phyloP scores from a whole-genome alignment of 2,329 filamentous ascomycete genomes.

The Xylaria sp. region DNA sequence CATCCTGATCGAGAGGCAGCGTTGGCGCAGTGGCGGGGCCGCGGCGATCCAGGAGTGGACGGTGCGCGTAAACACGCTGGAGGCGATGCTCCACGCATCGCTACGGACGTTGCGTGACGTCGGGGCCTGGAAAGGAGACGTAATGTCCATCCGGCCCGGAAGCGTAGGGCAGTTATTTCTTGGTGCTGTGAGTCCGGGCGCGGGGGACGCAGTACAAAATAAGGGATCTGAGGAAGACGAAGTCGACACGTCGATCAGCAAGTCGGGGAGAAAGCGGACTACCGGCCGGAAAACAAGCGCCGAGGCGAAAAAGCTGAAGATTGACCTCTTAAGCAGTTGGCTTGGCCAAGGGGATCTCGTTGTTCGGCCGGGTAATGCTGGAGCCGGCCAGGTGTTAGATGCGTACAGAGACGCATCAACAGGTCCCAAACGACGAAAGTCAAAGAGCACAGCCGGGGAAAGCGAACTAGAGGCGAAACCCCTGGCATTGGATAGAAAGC shows the following conservation, averaged over 20 bases:
- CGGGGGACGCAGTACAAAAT: too few relatives aligned
- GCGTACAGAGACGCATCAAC: constrained; percentile 25
- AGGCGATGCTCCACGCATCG: constrained; percentile 82
- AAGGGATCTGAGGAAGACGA: constrained; percentile 36
- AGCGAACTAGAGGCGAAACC: constrained; percentile 36
- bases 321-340: constrained; percentile 70
- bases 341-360: constrained; percentile 50
- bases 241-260: constrained; percentile 21
- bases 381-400: constrained; percentile 31
- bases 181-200: neutral
- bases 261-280: constrained; percentile 38
- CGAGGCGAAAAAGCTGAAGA: constrained; percentile 68
- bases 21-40: constrained; percentile 71
- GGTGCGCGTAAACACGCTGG: constrained; percentile 81
- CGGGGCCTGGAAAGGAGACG: constrained; percentile 55
- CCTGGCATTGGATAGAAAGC: constrained; percentile 58
- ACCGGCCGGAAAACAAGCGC: constrained; percentile 48
- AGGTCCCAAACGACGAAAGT: constrained; percentile 1
- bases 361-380: constrained; percentile 32
- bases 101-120: constrained; percentile 66
- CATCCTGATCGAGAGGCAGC: constrained; percentile 74
- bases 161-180: constrained; percentile 46
- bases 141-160: constrained; percentile 56
- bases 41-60: constrained; percentile 83
- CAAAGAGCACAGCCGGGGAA: constrained; percentile 32